Evolutionary conservation across 1,139 yeast species (phyloP).

Genomic region (Yamadazyma pseudoaaseri): DNA sequence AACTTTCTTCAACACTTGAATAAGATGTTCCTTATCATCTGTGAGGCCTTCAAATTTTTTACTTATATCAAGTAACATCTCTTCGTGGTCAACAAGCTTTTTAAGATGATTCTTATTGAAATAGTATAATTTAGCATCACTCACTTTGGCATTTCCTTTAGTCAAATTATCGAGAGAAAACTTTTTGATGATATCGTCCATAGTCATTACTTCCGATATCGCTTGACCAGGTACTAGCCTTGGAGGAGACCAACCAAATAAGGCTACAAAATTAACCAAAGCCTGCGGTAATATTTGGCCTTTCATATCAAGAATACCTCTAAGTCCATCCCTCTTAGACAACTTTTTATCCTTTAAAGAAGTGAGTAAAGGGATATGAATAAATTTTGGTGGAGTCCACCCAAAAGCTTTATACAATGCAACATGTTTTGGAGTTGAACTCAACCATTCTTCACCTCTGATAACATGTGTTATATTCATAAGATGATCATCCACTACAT

Average conservation of each 20-base stretch:
- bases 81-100: slow-evolving; percentile 23
- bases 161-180: slow-evolving; percentile 71
- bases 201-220: slow-evolving; percentile 57
- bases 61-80: slow-evolving; percentile 30
- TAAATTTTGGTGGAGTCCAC: slow-evolving; percentile 77
- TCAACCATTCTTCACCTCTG: slow-evolving; percentile 97
- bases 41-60: slow-evolving; percentile 13
- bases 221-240: slow-evolving; percentile 50
- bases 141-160: slow-evolving; percentile 91
- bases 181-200: slow-evolving; percentile 49
- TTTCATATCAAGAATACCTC: slow-evolving; percentile 61
- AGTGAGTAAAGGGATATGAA: slow-evolving; percentile 89
- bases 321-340: slow-evolving; percentile 83
- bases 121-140: slow-evolving; percentile 65
- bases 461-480: slow-evolving; percentile 94
- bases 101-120: slow-evolving; percentile 67
- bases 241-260: slow-evolving; percentile 93
- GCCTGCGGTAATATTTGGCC: slow-evolving; percentile 77
- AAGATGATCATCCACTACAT: slow-evolving; percentile 89
- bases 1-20: slow-evolving; percentile 24
- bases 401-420: slow-evolving; percentile 85
- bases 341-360: slow-evolving; percentile 74
- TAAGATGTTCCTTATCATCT: slow-evolving; percentile 20
- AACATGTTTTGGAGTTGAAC: slow-evolving; percentile 92
- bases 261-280: slow-evolving; percentile 77